Percentiles rank a stretch among this genome's conserved stretches.
These are phyloP conservation scores for Adansonia digitata DNA, from an alignment of 345 rosid species.

Conservation along the genomic window DNA sequence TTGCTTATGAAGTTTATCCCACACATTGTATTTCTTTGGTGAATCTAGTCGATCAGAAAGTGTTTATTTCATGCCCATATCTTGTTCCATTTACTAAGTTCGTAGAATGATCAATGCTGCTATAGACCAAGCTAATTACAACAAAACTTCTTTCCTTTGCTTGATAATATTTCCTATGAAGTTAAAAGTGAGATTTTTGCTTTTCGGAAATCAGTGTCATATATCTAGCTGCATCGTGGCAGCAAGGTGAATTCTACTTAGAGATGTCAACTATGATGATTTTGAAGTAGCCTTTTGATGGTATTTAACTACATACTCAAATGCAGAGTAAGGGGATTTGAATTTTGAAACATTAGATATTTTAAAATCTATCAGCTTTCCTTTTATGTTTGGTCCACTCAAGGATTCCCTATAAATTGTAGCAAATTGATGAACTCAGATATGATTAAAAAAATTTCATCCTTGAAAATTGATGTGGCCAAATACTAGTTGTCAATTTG, in stretches of 20 bases:
- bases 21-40: not conserved
- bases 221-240: not conserved
- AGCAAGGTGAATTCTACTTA: not conserved
- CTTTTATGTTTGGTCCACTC: not conserved
- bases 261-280: not conserved
- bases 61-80: not conserved
- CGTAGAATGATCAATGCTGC: not conserved
- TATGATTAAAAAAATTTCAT: not conserved
- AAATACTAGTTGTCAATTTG: not conserved
- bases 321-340: not conserved
- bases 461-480: not conserved
- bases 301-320: too few relatives aligned
- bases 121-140: not conserved
- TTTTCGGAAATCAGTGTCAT: too few relatives aligned
- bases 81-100: not conserved
- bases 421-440: not conserved
- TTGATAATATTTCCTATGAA: not conserved
- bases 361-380: not conserved
- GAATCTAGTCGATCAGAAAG: not conserved
- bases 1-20: not conserved
- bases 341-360: not conserved
- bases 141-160: not conserved
- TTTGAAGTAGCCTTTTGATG: not conserved
- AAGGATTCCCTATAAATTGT: not conserved
- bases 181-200: not conserved